Evolutionary conservation across 208 protist genomes (phyloP), one percentile per base, ranked within the genome.

Genomic region (Leishmania gerbilli): DNA sequence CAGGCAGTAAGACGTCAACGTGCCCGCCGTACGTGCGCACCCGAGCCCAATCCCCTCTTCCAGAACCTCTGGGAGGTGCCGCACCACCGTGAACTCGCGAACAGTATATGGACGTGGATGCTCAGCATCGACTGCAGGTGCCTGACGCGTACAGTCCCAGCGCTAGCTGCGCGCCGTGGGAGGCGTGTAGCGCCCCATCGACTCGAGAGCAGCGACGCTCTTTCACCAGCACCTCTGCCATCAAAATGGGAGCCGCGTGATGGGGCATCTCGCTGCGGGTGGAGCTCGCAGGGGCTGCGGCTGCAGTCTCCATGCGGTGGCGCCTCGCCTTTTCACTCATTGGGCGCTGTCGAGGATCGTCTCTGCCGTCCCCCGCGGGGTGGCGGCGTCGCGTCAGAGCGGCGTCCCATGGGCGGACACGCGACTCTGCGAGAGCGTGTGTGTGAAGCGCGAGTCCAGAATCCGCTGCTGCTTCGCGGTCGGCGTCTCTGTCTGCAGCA

Each of bases 1-100:
- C 88, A 1, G 90, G 82, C 64, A 69, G 51, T 49, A 90, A 84
- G 3, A 89, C 62, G 74, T 93, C 88, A 40, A 87, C 84, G 40
- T 64, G 47, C 24, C 87, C 88, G 78, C 83, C 84, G 81, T 90
- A 93, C 56, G 82, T 82, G 79, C 78, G 64, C 53, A 84, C 83
- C 83, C 40, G 80, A 74, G 27, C 7, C 80, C 53, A 37, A 78
- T 69, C 19, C 85, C 51, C 17, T 84, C 53, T 71, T 88, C 81
- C 72, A 87, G 53, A 51, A 89, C 84, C 56, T 79, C 79, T 0
- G 79, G 77, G 34, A 84, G 56, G 56, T 88, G 58, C n/a, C 42
- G 78, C 27, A 82, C 37, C 62, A 75, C 74, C 34, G 21, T 75
- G 53, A 55, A 27, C 15, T 65, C 3, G 51, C 58, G 55, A 64